phyloP scores from a whole-genome alignment of 2,329 filamentous ascomycete species.

The Phialocephala sp. region DNA sequence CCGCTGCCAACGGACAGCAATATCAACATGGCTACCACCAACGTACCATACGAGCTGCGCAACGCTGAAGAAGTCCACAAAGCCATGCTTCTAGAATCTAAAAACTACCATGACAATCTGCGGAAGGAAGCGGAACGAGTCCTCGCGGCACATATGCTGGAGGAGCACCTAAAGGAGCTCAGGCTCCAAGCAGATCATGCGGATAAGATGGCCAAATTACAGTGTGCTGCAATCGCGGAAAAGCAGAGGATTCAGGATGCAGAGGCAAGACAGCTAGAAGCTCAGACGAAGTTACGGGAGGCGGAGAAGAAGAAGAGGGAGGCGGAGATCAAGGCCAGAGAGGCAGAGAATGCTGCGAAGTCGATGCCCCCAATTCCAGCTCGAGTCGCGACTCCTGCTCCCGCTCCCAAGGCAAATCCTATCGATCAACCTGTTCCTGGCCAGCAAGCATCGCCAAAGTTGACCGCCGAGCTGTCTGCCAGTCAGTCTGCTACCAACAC shows the following conservation, averaged over 20 bases:
- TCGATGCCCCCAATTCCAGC: slow-evolving; percentile 37
- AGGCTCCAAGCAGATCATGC: not conserved
- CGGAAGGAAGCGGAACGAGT: not conserved
- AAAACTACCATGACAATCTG: not conserved
- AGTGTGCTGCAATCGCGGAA: not conserved
- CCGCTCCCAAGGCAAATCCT: not conserved
- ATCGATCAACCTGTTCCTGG: not conserved
- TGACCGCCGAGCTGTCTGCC: not conserved
- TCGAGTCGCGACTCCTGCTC: slow-evolving; percentile 29
- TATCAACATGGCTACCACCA: slow-evolving; percentile 2
- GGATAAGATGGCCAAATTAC: not conserved
- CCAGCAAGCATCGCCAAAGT: not conserved
- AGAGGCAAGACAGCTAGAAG: not conserved
- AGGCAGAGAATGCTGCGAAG: slow-evolving; percentile 47
- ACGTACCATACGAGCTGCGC: slow-evolving; percentile 12
- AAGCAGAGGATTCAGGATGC: not conserved
- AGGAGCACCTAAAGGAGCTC: not conserved
- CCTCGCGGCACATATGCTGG: not conserved
- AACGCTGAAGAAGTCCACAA: slow-evolving; percentile 2
- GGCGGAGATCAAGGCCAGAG: slow-evolving; percentile 55
- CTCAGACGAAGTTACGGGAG: not conserved
- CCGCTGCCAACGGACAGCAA: not conserved
- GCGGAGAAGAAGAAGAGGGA: slow-evolving; percentile 47
- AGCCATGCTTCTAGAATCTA: not conserved
- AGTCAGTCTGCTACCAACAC: not conserved